These are phyloP conservation scores for Apiospora marii DNA, from an alignment of 2,329 filamentous ascomycete genomes.

Conservation along the genomic window DNA sequence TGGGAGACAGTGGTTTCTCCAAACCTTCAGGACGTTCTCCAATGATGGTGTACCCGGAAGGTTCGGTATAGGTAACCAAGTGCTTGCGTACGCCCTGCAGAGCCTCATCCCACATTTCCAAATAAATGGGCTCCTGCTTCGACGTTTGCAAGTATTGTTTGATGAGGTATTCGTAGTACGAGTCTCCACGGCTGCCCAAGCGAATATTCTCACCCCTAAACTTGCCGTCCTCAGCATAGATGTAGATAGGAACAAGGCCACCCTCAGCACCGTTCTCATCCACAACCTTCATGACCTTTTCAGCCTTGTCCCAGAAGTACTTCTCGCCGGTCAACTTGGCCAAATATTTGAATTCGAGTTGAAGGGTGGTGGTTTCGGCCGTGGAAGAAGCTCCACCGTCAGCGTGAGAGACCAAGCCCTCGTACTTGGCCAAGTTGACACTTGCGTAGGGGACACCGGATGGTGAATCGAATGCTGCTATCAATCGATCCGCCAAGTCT, in stretches of 20 bases:
- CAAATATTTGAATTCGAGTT: constrained; percentile 97
- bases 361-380: constrained; percentile 88
- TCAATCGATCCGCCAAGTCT: constrained; percentile 86
- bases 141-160: constrained; percentile 98
- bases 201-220: constrained; percentile 89
- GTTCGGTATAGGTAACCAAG: constrained; percentile 85
- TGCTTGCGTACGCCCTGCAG: constrained; percentile 88
- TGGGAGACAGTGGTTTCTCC: constrained; percentile 71
- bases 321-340: constrained; percentile 93
- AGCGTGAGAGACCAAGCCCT: constrained; percentile 81
- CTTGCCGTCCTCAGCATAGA: constrained; percentile 78
- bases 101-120: constrained; percentile 91
- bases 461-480: constrained; percentile 85
- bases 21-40: constrained; percentile 85
- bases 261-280: constrained; percentile 82
- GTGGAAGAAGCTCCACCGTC: constrained; percentile 92
- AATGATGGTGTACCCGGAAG: constrained; percentile 84
- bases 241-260: constrained; percentile 90
- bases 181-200: constrained; percentile 92
- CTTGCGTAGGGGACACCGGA: constrained; percentile 92
- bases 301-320: constrained; percentile 89
- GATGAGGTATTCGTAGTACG: constrained; percentile 98
- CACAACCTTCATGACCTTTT: constrained; percentile 90
- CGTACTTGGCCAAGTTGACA: constrained; percentile 80
- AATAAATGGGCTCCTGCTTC: constrained; percentile 83